Evolutionary conservation across 495 filamentous ascomycete species (phyloP).

Genomic region (Clohesyomyces aquaticus): DNA sequence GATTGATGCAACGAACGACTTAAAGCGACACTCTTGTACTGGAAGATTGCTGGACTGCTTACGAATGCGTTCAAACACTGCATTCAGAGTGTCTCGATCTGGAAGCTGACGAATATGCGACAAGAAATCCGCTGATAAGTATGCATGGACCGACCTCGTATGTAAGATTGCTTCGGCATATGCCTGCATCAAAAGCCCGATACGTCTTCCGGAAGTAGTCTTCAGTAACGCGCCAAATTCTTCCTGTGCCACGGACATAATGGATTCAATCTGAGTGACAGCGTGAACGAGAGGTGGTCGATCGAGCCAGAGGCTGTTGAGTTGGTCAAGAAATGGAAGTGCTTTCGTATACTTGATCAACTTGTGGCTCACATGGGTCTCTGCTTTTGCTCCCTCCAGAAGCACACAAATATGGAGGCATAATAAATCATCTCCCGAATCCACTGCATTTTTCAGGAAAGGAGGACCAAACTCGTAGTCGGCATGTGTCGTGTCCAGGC

Average conservation of each 20-base stretch:
- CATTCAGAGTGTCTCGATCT: background rate
- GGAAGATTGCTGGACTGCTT: background rate
- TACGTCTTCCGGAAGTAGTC: background rate
- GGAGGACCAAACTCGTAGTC: background rate
- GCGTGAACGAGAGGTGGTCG: background rate
- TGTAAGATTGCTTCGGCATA: background rate
- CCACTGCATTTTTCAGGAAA: background rate
- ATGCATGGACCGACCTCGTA: background rate
- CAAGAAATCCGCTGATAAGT: background rate
- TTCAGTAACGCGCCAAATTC: background rate
- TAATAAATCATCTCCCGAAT: background rate
- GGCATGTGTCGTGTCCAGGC: background rate
- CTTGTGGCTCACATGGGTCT: background rate
- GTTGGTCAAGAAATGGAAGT: background rate
- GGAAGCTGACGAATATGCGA: background rate
- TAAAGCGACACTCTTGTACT: slow-evolving; percentile 2
- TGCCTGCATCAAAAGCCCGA: slow-evolving; percentile 2
- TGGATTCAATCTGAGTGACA: background rate
- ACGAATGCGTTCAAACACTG: slow-evolving; percentile 4
- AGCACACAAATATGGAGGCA: background rate
- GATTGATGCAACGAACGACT: slow-evolving; percentile 1
- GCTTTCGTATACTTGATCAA: background rate
- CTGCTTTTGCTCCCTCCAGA: background rate
- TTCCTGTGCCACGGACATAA: slow-evolving; percentile 1
- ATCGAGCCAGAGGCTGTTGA: background rate